phyloP scores from a whole-genome alignment of 2,329 filamentous ascomycete species.

The Fusarium sp. region DNA sequence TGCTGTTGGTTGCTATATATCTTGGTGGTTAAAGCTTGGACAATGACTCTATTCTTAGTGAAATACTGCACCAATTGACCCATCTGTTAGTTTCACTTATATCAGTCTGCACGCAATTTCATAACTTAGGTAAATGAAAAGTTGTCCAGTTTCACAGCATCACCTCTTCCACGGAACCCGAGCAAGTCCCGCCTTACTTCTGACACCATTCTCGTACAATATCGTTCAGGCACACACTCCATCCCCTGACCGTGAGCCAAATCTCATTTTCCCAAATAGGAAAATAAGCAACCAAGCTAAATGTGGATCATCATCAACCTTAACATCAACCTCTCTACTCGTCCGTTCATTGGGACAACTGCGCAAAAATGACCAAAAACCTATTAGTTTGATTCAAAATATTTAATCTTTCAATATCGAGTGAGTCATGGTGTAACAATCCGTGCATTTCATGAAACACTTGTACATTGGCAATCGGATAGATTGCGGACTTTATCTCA shows the following conservation, averaged over 20 bases:
- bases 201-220: not conserved
- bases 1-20: not conserved
- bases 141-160: not conserved
- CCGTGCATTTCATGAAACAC: conserved; percentile 1
- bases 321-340: not conserved
- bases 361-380: not conserved
- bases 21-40: no score
- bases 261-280: conserved; percentile 12
- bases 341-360: not conserved
- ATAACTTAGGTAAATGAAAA: not conserved
- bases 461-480: not conserved
- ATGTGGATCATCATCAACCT: conserved; percentile 1
- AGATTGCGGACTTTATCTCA: conserved; percentile 18
- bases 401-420: not conserved
- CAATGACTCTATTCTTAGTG: not conserved
- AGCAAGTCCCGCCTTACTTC: not conserved
- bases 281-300: conserved; percentile 9
- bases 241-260: not conserved
- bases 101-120: not conserved
- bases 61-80: not conserved
- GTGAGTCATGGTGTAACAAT: not conserved
- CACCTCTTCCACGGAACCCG: not conserved
- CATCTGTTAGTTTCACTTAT: not conserved
- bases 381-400: not conserved
- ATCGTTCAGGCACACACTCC: no score